Evolutionary conservation across 371 early-diverging fungal species (phyloP).

Genomic region (Homolaphlyctis polyrhiza): DNA sequence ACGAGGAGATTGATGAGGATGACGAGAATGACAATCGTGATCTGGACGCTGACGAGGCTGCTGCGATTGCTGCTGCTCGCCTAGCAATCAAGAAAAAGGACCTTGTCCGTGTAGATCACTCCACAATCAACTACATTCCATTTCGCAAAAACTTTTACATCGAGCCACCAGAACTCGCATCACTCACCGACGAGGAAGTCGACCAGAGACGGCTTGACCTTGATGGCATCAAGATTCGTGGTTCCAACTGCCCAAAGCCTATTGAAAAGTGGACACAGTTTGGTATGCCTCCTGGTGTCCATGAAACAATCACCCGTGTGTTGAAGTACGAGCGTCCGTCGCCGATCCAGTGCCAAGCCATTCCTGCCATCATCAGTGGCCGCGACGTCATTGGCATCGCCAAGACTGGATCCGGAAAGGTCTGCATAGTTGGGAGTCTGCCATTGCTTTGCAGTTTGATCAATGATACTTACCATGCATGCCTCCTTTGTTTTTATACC

Average conservation of each 20-base stretch:
- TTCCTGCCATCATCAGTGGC: conserved; percentile 96
- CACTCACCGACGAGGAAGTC: conserved; percentile 81
- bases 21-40: conserved; percentile 35
- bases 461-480: conserved; percentile 68
- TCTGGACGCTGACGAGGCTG: conserved; percentile 61
- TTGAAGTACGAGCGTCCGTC: conserved; percentile 86
- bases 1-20: conserved; percentile 10
- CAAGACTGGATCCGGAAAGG: conserved; percentile 98
- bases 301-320: conserved; percentile 67
- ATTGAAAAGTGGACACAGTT: conserved; percentile 89
- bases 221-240: conserved; percentile 92
- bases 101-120: conserved; percentile 84
- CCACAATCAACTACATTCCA: conserved; percentile 77
- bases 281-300: conserved; percentile 61
- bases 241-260: conserved; percentile 77
- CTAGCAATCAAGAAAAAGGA: conserved; percentile 92
- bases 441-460: background rate
- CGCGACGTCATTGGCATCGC: conserved; percentile 98
- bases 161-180: conserved; percentile 86
- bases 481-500: conserved; percentile 70
- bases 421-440: background rate
- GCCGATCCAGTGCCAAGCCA: conserved; percentile 95
- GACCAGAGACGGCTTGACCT: conserved; percentile 75
- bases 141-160: conserved; percentile 94
- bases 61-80: conserved; percentile 58